These are phyloP conservation scores for Boletus reticulatus DNA, from an alignment of 768 basidiomycete genomes.

Conservation along the genomic window DNA sequence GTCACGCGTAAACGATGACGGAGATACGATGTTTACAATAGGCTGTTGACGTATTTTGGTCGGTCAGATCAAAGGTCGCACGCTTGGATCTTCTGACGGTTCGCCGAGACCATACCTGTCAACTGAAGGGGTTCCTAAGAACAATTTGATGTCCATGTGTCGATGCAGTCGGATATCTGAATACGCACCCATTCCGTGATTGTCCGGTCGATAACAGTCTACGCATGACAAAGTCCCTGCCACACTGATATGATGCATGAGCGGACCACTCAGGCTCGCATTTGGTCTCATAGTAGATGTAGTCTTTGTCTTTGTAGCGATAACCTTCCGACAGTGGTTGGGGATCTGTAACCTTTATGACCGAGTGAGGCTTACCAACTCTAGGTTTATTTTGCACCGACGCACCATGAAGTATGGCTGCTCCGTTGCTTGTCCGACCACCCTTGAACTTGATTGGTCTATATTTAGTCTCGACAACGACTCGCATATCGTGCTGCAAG, in stretches of 20 bases:
- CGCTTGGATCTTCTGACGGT: constrained; percentile 40
- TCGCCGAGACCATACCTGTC: too few relatives aligned
- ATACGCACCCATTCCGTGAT: constrained; percentile 57
- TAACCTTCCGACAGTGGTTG: too few relatives aligned
- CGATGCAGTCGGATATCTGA: too few relatives aligned
- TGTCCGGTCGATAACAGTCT: too few relatives aligned
- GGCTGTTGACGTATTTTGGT: constrained; percentile 40
- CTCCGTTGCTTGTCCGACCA: constrained; percentile 40
- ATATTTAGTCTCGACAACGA: constrained; percentile 52
- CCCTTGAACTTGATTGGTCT: background rate
- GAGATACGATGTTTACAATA: constrained; percentile 60
- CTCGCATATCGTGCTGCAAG: constrained; percentile 40
- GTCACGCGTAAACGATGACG: constrained; percentile 41
- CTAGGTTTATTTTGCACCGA: too few relatives aligned
- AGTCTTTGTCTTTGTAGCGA: too few relatives aligned
- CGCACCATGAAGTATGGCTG: constrained; percentile 45
- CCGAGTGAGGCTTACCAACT: too few relatives aligned
- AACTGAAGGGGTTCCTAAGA: constrained; percentile 32
- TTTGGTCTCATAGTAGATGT: too few relatives aligned
- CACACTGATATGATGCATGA: too few relatives aligned
- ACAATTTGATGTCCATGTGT: background rate
- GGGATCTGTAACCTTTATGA: too few relatives aligned
- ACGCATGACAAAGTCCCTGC: too few relatives aligned
- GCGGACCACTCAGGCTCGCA: too few relatives aligned
- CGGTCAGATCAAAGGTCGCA: background rate